Evolutionary conservation across 257 asterid genomes (phyloP).

Genomic region (Solanum bulbocastanum): DNA sequence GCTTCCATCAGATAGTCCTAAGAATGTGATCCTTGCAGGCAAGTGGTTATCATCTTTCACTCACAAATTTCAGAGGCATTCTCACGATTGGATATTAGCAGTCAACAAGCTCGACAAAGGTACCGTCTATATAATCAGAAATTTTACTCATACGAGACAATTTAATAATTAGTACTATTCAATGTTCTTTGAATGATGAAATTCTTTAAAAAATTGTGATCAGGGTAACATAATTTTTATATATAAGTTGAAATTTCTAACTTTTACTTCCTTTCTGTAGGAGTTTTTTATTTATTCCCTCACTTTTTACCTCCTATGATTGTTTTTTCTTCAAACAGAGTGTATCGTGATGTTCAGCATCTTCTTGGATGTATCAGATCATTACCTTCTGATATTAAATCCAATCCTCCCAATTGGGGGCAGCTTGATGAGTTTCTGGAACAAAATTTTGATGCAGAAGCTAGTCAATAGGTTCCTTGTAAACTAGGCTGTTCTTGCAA

Average conservation of each 20-base stretch:
- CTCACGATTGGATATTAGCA: conserved; percentile 54
- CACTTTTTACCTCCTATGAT: neutral
- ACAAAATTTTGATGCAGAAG: conserved; percentile 43
- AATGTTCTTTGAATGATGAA: neutral
- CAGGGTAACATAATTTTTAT: neutral
- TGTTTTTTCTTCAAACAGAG: conserved; percentile 32
- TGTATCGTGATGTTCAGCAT: conserved; percentile 57
- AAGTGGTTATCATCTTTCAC: conserved; percentile 80
- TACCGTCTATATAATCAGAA: conserved; percentile 4
- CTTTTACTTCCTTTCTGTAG: neutral
- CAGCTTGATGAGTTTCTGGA: conserved; percentile 72
- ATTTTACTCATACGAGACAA: neutral
- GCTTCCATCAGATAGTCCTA: neutral
- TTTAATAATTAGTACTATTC: neutral
- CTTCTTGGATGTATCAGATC: conserved; percentile 92
- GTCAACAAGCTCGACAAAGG: conserved; percentile 76
- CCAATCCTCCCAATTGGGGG: conserved; percentile 70
- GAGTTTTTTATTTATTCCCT: neutral
- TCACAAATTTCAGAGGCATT: conserved; percentile 86
- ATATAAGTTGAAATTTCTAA: neutral
- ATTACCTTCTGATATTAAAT: conserved; percentile 68
- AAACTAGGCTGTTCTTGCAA: conserved; percentile 14
- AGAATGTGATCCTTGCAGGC: conserved; percentile 50
- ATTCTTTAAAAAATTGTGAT: neutral
- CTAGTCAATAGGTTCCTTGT: conserved; percentile 26